Percentiles rank a stretch among this genome's conserved stretches.
These are phyloP conservation scores for Davidsoniella eucalypti DNA, from an alignment of 2,329 filamentous ascomycete genomes.

Conservation along the genomic window DNA sequence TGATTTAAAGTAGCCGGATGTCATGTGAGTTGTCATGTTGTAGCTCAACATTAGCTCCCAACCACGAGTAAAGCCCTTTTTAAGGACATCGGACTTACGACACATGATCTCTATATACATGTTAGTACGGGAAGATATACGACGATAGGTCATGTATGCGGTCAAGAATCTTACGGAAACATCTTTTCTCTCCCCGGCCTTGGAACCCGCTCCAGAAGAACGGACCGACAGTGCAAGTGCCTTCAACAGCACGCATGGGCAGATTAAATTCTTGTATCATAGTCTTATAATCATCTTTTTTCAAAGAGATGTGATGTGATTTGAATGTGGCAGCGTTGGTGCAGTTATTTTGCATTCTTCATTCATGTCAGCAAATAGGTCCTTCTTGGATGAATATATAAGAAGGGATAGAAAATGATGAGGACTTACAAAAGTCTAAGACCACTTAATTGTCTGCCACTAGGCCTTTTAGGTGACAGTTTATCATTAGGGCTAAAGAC, in stretches of 20 bases:
- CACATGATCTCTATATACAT: conserved; percentile 33
- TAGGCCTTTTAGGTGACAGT: background rate
- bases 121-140: conserved; percentile 14
- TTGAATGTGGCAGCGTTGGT: conserved; percentile 41
- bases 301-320: conserved; percentile 36
- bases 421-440: background rate
- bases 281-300: conserved; percentile 30
- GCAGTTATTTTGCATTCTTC: conserved; percentile 41
- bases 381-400: conserved; percentile 18
- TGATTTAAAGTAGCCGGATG: conserved; percentile 45
- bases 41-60: conserved; percentile 49
- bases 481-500: background rate
- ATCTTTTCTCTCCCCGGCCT: conserved; percentile 37
- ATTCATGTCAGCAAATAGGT: conserved; percentile 29
- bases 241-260: conserved; percentile 41
- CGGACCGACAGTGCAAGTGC: conserved; percentile 40
- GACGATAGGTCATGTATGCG: background rate
- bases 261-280: conserved; percentile 40
- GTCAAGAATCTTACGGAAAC: conserved; percentile 32
- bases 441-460: conserved; percentile 11
- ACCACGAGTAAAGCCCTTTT: conserved; percentile 45
- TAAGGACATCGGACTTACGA: conserved; percentile 49
- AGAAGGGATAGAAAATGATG: background rate
- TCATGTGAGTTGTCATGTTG: conserved; percentile 36
- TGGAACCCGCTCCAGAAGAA: conserved; percentile 46